phyloP scores from a whole-genome alignment of 257 asterid species.

The Solanum appendiculatum region DNA sequence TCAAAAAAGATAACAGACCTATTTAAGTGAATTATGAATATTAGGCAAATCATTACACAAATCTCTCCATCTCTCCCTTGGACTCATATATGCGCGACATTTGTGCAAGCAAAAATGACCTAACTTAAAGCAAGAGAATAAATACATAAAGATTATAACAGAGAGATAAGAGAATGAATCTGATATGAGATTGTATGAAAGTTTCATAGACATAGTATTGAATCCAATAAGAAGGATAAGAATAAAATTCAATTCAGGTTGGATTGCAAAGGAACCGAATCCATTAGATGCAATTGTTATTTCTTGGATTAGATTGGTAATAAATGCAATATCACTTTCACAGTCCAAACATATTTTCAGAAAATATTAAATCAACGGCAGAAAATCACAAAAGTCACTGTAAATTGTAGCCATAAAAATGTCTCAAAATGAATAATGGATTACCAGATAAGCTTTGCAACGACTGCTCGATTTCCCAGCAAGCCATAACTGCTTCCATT shows the following conservation, averaged over 20 bases:
- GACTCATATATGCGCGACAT: background rate
- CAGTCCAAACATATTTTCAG: background rate
- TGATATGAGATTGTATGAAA: background rate
- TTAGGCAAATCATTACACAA: background rate
- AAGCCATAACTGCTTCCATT: conserved; percentile 69
- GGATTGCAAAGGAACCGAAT: background rate
- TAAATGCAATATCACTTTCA: background rate
- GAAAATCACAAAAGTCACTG: background rate
- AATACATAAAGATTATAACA: background rate
- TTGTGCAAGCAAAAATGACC: background rate
- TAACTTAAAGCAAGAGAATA: background rate
- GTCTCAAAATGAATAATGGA: background rate
- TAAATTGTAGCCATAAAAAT: background rate
- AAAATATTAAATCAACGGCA: background rate
- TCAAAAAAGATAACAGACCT: background rate
- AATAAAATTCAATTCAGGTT: background rate
- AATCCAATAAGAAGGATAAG: background rate
- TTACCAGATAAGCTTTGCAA: conserved; percentile 59
- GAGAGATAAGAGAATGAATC: background rate
- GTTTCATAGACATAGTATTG: background rate
- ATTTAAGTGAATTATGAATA: background rate
- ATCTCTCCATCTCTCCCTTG: background rate
- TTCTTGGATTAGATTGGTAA: background rate
- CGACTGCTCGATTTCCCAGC: conserved; percentile 70
- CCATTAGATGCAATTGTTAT: background rate